Base-by-base conservation (phyloP, 2,329 filamentous ascomycete species). In the Davidsoniella neocaledoniae region DNA sequence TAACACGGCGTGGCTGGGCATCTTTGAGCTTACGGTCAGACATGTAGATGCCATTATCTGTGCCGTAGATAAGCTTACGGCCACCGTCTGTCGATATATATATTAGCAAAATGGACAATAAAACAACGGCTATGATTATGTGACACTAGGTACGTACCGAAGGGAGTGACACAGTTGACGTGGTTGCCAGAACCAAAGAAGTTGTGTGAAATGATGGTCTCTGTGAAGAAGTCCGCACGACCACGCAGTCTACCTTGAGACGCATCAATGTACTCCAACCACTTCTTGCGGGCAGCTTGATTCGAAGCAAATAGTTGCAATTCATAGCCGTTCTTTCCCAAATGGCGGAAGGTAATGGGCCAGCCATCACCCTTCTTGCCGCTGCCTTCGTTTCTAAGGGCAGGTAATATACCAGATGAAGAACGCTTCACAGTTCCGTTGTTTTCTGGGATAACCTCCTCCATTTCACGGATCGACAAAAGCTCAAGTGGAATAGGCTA, bases 291-390 rank as follows among this genome's bases (percentile, higher is more conserved):
- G 23, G 86, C 85, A 7, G 86, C 83, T 57, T 86, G 81, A 53
- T 86, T 93, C 8, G 82, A 79, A 43, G 87, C 90, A 64, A 83
- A 96, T 4, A 98, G 72, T 3, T 88, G 91, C 58, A 87, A 70
- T 62, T 95, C 90, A 61, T 95, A 98, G 29, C 90, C 91, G 49
- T 87, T 88, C 65, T 94, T 95, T 45, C 91, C 91, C 53, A 98
- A 74, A 70, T 95, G 87, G 57, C 85, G 81, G 72, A 98, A 98
- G 2, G 90, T 96, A 54, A 98, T 93, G 0, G 91, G 91, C 67
- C 86, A 93, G 43, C 85, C 86, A 58, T 94, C 86, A 41, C 68
- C 66, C 57, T 75, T 76, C 61, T 74, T 78, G 43, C 73, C 70
- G 2, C 63, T 60, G 38, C 65, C 63, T 46, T 67, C 68, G 50